Evolutionary conservation across 306 rosid genomes (phyloP).

Genomic region (Begonia peltatifolia): DNA sequence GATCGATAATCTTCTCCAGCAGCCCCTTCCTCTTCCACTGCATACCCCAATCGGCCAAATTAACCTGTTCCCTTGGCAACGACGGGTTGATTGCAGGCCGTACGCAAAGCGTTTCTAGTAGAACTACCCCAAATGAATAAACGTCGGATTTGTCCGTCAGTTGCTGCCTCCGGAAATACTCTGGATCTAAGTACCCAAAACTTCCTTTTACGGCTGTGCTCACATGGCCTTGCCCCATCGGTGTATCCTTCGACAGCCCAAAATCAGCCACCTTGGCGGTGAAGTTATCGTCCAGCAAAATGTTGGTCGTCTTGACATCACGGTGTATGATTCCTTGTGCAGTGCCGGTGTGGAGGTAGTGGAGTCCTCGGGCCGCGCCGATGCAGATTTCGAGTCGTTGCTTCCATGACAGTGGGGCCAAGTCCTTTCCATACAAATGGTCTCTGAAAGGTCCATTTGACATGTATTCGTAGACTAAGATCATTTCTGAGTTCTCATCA

Average conservation of each 20-base stretch:
- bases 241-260: conserved; percentile 48
- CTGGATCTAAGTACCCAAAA: conserved; percentile 55
- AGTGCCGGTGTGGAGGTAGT: conserved; percentile 54
- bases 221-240: conserved; percentile 45
- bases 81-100: conserved; percentile 45
- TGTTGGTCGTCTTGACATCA: conserved; percentile 46
- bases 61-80: conserved; percentile 44
- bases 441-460: conserved; percentile 43
- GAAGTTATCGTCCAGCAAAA: conserved; percentile 36
- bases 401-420: conserved; percentile 32
- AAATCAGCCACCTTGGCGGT: conserved; percentile 55
- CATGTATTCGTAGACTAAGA: conserved; percentile 49
- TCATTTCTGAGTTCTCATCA: conserved; percentile 45
- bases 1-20: conserved; percentile 44
- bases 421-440: conserved; percentile 49
- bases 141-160: conserved; percentile 51
- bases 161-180: conserved; percentile 52
- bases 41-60: conserved; percentile 54
- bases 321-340: conserved; percentile 56
- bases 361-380: conserved; percentile 46
- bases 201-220: conserved; percentile 60
- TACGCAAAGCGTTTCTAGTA: conserved; percentile 41
- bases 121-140: conserved; percentile 48
- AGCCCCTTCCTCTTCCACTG: conserved; percentile 52
- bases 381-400: conserved; percentile 42